Evolutionary conservation across 306 rosid species (phyloP).

Genomic region (Dryas alaskensis): DNA sequence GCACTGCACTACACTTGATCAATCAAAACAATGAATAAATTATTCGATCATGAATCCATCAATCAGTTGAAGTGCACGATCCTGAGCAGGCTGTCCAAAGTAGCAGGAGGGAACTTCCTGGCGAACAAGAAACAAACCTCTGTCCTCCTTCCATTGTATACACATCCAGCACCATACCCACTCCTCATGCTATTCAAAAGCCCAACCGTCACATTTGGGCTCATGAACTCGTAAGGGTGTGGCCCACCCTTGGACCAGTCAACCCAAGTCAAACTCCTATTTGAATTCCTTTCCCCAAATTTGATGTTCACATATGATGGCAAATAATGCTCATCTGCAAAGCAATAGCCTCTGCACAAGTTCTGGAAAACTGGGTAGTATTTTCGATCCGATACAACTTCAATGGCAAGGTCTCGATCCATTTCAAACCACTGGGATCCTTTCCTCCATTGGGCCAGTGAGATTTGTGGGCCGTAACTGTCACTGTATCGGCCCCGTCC

Average conservation of each 20-base stretch:
- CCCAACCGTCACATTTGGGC: constrained; percentile 10
- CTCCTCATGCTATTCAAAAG: constrained; percentile 18
- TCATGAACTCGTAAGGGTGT: constrained; percentile 19
- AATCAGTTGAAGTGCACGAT: constrained; percentile 2
- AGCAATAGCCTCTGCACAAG: constrained; percentile 22
- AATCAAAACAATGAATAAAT: too few species aligned
- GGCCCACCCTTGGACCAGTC: constrained; percentile 37
- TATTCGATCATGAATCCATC: too few species aligned
- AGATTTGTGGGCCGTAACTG: constrained; percentile 17
- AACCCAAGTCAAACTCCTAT: constrained; percentile 35
- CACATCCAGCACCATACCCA: constrained; percentile 3
- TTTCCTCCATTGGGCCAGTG: constrained; percentile 34
- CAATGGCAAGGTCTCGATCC: constrained; percentile 24
- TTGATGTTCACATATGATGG: constrained; percentile 28
- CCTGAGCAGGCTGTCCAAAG: constrained; percentile 17
- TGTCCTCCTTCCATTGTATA: constrained; percentile 6
- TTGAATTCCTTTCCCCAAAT: constrained; percentile 2
- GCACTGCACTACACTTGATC: too few species aligned
- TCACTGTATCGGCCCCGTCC: constrained; percentile 26
- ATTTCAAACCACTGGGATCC: constrained; percentile 36
- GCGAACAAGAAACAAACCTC: constrained; percentile 31
- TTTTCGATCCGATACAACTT: constrained; percentile 17
- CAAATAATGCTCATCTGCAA: constrained; percentile 35
- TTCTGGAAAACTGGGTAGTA: constrained; percentile 23
- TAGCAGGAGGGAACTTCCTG: constrained; percentile 23